Conservation (phyloP, 1,284 basidiomycete species). For the Puccinia brachypodii region DNA sequence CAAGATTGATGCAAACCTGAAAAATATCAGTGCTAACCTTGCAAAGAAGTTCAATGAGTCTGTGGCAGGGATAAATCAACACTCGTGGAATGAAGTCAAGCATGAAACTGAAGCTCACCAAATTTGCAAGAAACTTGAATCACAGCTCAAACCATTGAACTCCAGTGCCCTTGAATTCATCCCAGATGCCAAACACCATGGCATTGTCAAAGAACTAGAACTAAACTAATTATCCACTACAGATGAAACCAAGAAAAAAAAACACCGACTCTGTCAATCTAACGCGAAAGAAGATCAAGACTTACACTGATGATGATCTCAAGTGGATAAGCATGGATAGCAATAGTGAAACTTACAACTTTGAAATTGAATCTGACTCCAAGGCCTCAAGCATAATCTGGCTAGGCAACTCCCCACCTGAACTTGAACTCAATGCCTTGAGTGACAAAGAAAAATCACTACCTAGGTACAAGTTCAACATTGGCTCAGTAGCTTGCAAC, state of each 20-base stretch:
- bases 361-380: background rate
- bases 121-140: background rate
- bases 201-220: background rate
- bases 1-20: background rate
- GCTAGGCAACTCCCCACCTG: background rate
- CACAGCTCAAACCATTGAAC: background rate
- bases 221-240: background rate
- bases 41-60: too few species aligned
- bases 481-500: background rate
- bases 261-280: background rate
- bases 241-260: background rate
- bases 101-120: too few species aligned
- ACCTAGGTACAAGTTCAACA: background rate
- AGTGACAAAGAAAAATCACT: background rate
- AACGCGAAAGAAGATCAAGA: background rate
- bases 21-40: too few species aligned
- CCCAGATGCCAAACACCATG: background rate
- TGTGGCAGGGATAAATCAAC: too few species aligned
- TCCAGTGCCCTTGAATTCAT: background rate
- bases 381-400: background rate
- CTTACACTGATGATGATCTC: background rate
- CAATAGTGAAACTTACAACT: background rate
- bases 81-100: too few species aligned
- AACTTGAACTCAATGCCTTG: background rate
- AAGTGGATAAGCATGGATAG: background rate